Evolutionary conservation across 2,329 filamentous ascomycete species (phyloP).

Genomic region (Macrophomina pseudophaseolina): DNA sequence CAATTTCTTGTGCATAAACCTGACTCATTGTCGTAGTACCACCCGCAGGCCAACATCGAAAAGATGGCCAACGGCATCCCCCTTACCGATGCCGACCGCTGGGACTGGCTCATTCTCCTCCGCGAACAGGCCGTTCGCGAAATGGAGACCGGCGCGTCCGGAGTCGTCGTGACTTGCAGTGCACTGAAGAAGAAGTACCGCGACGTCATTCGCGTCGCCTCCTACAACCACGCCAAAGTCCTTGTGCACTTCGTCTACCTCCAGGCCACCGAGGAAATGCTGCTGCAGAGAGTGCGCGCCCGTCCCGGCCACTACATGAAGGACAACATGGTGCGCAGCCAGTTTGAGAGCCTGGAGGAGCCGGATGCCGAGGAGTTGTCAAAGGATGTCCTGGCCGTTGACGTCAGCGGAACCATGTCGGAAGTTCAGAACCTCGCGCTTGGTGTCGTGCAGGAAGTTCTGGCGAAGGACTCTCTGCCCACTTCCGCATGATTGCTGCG

Average conservation of each 20-base stretch:
- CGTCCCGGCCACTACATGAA: conserved; percentile 95
- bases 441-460: conserved; percentile 45
- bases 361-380: conserved; percentile 70
- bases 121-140: conserved; percentile 51
- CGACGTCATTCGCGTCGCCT: conserved; percentile 65
- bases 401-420: conserved; percentile 48
- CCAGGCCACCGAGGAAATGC: conserved; percentile 73
- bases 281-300: conserved; percentile 74
- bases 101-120: conserved; percentile 82
- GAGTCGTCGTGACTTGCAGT: conserved; percentile 95
- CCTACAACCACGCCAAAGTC: conserved; percentile 51
- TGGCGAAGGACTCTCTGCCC: conserved; percentile 31
- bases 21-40: conserved; percentile 45
- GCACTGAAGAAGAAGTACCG: conserved; percentile 97
- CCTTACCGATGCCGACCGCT: conserved; percentile 89
- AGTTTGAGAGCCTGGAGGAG: conserved; percentile 85
- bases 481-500: conserved; percentile 6
- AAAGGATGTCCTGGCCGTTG: conserved; percentile 52
- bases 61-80: conserved; percentile 89
- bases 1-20: conserved; percentile 1
- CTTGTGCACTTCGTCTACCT: conserved; percentile 90
- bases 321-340: conserved; percentile 90
- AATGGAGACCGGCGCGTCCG: conserved; percentile 43
- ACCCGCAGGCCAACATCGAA: conserved; percentile 61
- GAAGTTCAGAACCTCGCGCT: conserved; percentile 49